Percentiles rank a stretch among this genome's conserved stretches.
These are phyloP conservation scores for Trichoderma lentiforme DNA, from an alignment of 2,329 filamentous ascomycete species.

Conservation along the genomic window DNA sequence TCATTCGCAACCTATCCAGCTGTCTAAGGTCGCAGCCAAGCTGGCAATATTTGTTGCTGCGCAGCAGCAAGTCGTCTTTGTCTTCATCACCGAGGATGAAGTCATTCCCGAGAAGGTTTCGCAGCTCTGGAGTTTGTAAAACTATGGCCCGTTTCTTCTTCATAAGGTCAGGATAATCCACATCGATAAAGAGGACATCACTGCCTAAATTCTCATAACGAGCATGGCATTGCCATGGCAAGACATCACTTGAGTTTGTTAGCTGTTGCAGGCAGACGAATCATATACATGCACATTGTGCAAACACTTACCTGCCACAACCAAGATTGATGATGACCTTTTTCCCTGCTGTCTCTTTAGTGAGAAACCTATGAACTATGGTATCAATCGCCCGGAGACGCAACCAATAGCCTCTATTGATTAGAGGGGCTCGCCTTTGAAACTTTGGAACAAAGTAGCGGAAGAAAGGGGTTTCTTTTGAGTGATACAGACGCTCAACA, in stretches of 20 bases:
- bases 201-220: constrained; percentile 59
- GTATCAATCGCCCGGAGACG: constrained; percentile 79
- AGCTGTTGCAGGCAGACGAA: not conserved
- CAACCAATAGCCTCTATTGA: constrained; percentile 87
- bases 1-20: constrained; percentile 55
- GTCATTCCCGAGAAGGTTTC: constrained; percentile 32
- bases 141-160: constrained; percentile 69
- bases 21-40: constrained; percentile 79
- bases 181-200: constrained; percentile 69
- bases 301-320: constrained; percentile 74
- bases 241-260: constrained; percentile 65
- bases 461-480: constrained; percentile 76
- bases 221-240: constrained; percentile 78
- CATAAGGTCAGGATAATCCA: constrained; percentile 83
- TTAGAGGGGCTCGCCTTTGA: constrained; percentile 77
- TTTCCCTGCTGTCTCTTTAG: constrained; percentile 46
- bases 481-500: constrained; percentile 84
- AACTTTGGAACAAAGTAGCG: constrained; percentile 84
- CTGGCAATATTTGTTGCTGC: constrained; percentile 70
- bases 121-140: constrained; percentile 57
- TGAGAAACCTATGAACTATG: constrained; percentile 70
- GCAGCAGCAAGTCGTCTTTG: constrained; percentile 51
- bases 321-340: constrained; percentile 83
- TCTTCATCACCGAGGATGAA: constrained; percentile 36
- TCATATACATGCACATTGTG: not conserved